Conservation (phyloP, 1,284 basidiomycete species). For the Apiotrichum porosum region DNA sequence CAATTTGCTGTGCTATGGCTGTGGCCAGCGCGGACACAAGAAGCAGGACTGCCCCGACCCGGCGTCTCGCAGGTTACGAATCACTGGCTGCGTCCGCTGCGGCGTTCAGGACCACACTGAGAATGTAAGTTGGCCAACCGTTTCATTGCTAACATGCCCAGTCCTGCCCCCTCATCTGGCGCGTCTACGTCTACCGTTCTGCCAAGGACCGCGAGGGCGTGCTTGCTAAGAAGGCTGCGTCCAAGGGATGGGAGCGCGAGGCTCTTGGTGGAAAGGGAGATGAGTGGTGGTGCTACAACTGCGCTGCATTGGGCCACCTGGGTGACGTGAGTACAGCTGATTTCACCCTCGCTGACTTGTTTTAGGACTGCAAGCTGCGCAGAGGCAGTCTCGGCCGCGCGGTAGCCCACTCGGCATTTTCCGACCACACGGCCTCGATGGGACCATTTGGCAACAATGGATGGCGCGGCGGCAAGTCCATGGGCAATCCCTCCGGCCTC, state of each 20-base stretch:
- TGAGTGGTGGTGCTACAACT: constrained; percentile 72
- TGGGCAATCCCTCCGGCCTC: constrained; percentile 1
- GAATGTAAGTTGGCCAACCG: constrained; percentile 61
- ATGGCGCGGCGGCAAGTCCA: not conserved
- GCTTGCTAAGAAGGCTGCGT: constrained; percentile 42
- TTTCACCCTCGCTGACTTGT: not conserved
- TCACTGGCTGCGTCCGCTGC: constrained; percentile 66
- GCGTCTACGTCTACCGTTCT: constrained; percentile 72
- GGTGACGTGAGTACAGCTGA: constrained; percentile 64
- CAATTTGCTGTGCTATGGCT: constrained; percentile 75
- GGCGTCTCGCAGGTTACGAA: constrained; percentile 37
- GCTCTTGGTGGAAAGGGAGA: constrained; percentile 26
- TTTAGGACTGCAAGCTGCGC: not conserved
- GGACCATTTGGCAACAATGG: constrained; percentile 60
- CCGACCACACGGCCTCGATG: constrained; percentile 59
- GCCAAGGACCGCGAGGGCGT: constrained; percentile 55
- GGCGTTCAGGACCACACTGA: constrained; percentile 63
- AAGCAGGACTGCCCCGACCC: constrained; percentile 73
- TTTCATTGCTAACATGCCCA: constrained; percentile 46
- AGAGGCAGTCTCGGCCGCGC: constrained; percentile 55
- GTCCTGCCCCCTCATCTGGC: constrained; percentile 85
- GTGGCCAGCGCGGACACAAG: constrained; percentile 81
- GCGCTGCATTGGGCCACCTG: constrained; percentile 70
- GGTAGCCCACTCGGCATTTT: constrained; percentile 68
- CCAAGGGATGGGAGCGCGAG: constrained; percentile 37